Evolutionary conservation across 140 eudicot genomes (phyloP), one percentile per base, ranked within the genome.

Genomic region (Oenanthe javanica): DNA sequence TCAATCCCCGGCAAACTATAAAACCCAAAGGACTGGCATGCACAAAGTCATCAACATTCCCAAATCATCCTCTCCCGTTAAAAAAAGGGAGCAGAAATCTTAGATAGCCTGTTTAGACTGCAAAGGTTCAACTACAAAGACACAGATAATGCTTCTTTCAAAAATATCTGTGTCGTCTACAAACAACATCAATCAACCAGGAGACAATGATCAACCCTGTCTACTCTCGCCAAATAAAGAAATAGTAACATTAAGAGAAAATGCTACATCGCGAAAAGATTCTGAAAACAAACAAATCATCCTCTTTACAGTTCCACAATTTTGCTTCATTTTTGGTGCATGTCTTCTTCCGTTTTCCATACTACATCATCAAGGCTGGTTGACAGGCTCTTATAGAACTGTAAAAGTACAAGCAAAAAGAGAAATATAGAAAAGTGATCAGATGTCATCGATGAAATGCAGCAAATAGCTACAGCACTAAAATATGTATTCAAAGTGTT

Each of bases 281-380:
- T 40, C 71, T 38, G 52, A 36, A 54, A 38, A 77, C 38, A 11
- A 57, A 78, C 71, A 42, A 9, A 78, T 57, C 49, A 78, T 61
- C 49, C 55, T 61, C 61, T 51, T 47, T 49, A 27, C 46, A 16
- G 36, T 48, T 15, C 75, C 67, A 49, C 5, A 52, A 49, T 45
- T 80, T 67, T 63, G 84, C 85, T 82, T 84, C 57, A 73, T 59
- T 84, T 87, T 81, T 85, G 83, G 75, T 89, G 87, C 96, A 92
- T 87, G 70, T 95, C 97, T 77, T 92, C 97, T 82, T 92, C 99
- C 9, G 99, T 90, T 88, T 95, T 95, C 99, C 99, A 95, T 19
- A 95, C 99, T 0, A 95, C 97, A 82, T 92, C 92, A 3, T 87
- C 86, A 16, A 95, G 95, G 86, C 92, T 81, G 80, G 90, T 89